Base-by-base conservation (phyloP, 1,284 basidiomycete genomes). In the Trichosporon asahii region DNA sequence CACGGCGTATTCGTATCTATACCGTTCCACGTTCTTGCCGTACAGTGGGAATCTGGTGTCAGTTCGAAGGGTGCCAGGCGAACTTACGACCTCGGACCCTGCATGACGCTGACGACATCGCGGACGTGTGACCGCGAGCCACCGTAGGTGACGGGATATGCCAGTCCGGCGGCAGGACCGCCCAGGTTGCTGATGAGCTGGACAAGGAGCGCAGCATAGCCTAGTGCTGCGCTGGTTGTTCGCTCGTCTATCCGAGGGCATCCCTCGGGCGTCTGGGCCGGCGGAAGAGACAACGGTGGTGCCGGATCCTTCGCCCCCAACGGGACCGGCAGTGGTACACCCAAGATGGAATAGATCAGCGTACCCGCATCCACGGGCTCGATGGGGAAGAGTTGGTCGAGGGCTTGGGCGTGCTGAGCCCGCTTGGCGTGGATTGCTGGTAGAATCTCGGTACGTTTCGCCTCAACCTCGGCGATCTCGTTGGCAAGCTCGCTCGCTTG, bases 1-100 rank as follows among this genome's bases (percentile, higher is more conserved):
- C 3, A 98, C 95, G 9, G 91, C 97, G 84, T 99, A 99, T 81
- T 99, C 96, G 81, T 97, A 99, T 31, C 97, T 88, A 83, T 98
- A 98, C 53, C 90, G 90, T 81, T 99, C 97, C 68, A 98, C 94
- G 11, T 95, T 94, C 82, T 90, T 93, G 0, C 92, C 91, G 80
- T 95, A 98, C 40, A 99, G 85, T 11, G 96, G 95, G 81, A 97
- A 98, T 5, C 94, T 61, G 57, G 15, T 9, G 57, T 61, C 29
- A 61, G 57, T 31, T 31, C 2, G 2, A 9, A 9, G 6, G 4
- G 2, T 3, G 5, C 0, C 15, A 8, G 18, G 7, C 7, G 0
- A 31, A 31, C 57, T 61, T 21, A 61, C 92, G 93, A 91, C 80
- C 95, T 86, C 14, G 94, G 93, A 1, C 95, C 95, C 74, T 94